phyloP scores from a whole-genome alignment of 306 rosid species.

The Trifolium repens region DNA sequence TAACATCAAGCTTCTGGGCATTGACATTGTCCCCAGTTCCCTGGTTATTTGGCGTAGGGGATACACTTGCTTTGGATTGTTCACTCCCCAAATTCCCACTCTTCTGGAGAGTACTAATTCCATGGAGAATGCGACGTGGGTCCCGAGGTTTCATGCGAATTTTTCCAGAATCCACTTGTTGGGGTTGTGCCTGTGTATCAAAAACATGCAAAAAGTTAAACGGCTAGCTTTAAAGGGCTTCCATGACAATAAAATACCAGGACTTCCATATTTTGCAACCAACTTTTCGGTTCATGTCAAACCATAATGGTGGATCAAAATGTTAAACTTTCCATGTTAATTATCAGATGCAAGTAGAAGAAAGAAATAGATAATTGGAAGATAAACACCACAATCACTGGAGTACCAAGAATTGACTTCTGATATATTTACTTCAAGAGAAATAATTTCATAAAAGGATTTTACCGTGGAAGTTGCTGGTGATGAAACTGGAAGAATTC shows the following conservation, averaged over 20 bases:
- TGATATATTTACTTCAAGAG: not conserved
- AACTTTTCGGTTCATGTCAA: slow-evolving; percentile 10
- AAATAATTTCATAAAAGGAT: slow-evolving; percentile 28
- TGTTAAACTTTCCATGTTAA: slow-evolving; percentile 18
- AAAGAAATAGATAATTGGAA: slow-evolving; percentile 24
- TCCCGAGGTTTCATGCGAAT: slow-evolving; percentile 98
- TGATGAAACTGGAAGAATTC: slow-evolving; percentile 52
- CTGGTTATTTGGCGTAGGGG: slow-evolving; percentile 49
- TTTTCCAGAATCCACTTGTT: slow-evolving; percentile 67
- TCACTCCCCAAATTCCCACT: slow-evolving; percentile 67
- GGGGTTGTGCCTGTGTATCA: slow-evolving; percentile 47
- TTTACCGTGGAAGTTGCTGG: slow-evolving; percentile 66
- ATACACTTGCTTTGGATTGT: slow-evolving; percentile 54
- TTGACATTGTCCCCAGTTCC: slow-evolving; percentile 55
- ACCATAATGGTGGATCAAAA: slow-evolving; percentile 22
- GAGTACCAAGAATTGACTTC: slow-evolving; percentile 27
- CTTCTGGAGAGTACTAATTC: slow-evolving; percentile 59
- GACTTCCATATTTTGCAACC: not conserved
- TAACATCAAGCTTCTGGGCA: slow-evolving; percentile 60
- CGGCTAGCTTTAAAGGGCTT: slow-evolving; percentile 29
- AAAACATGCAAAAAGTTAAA: slow-evolving; percentile 26
- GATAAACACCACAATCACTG: slow-evolving; percentile 19
- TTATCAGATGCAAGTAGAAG: slow-evolving; percentile 10
- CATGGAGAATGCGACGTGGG: slow-evolving; percentile 91
- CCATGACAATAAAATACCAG: not conserved